Percentiles rank a stretch among this genome's conserved stretches.
Conservation (phyloP, 345 rosid species). For the Pugionium cornutum region DNA sequence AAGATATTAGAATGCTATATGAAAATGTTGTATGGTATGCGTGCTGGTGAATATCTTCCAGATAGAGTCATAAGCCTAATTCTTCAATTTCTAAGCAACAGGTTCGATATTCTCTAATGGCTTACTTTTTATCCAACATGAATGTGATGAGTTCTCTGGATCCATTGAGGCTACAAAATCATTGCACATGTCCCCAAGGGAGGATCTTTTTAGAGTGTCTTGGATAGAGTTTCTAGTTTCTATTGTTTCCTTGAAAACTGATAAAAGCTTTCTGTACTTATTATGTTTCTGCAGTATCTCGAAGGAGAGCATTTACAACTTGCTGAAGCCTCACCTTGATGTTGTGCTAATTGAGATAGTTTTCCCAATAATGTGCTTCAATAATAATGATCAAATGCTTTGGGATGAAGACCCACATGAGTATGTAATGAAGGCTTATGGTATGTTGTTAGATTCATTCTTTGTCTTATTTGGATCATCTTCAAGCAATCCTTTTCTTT, state of each 20-base stretch:
- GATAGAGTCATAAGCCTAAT: conserved; percentile 94
- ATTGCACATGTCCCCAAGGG: not conserved
- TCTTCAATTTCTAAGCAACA: conserved; percentile 95
- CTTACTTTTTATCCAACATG: conserved; percentile 6
- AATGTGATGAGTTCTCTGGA: conserved; percentile 8
- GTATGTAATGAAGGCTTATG: conserved; percentile 99
- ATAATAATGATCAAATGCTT: conserved; percentile 94
- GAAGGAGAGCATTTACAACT: conserved; percentile 76
- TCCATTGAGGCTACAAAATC: not conserved
- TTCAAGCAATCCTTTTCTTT: not conserved
- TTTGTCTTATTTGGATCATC: conserved; percentile 9
- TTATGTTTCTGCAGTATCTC: conserved; percentile 64
- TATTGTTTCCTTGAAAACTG: conserved; percentile 17
- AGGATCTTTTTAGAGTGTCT: conserved; percentile 5
- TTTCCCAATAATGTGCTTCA: conserved; percentile 97
- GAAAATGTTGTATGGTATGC: conserved; percentile 76
- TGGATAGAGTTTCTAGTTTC: conserved; percentile 18
- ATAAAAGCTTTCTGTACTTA: conserved; percentile 3
- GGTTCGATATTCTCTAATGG: conserved; percentile 48
- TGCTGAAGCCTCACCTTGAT: conserved; percentile 83
- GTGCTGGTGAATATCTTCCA: conserved; percentile 89
- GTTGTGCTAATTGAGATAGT: conserved; percentile 89
- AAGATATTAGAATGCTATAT: conserved; percentile 91
- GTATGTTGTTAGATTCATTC: conserved; percentile 51
- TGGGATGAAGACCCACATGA: conserved; percentile 99